A percentile compares a stretch with the other conserved stretches of the same genome.
Conservation (phyloP, 2,329 filamentous ascomycete species). For the Microdochium nivale region DNA sequence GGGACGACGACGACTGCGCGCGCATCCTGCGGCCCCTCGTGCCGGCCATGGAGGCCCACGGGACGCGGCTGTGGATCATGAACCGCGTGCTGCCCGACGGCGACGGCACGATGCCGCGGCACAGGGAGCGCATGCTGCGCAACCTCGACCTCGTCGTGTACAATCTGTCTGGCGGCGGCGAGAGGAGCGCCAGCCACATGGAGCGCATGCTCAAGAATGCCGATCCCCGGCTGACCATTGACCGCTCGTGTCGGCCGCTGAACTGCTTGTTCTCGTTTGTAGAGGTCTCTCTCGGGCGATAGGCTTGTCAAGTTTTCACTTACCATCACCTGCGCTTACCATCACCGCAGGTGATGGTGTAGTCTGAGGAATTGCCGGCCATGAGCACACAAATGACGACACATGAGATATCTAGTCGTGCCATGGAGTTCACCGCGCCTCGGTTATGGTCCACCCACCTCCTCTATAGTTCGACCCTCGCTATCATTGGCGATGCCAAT, state of each 20-base stretch:
- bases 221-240: slow-evolving; percentile 4
- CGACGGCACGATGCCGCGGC: slow-evolving; percentile 1
- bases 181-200: slow-evolving; percentile 6
- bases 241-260: not conserved
- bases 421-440: no score
- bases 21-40: slow-evolving; percentile 22
- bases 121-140: slow-evolving; percentile 5
- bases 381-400: no score
- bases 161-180: slow-evolving; percentile 6
- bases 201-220: slow-evolving; percentile 3
- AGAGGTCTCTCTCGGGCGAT: not conserved
- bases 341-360: no score
- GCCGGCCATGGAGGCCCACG: slow-evolving; percentile 19
- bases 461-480: no score
- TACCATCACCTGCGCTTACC: no score
- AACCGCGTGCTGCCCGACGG: slow-evolving; percentile 8
- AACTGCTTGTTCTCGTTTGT: not conserved
- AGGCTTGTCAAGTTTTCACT: no score
- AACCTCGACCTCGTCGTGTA: slow-evolving; percentile 8
- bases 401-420: no score
- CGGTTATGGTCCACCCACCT: no score
- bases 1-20: slow-evolving; percentile 24
- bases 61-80: slow-evolving; percentile 5
- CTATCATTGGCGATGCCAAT: no score
- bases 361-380: no score